Evolutionary conservation across 306 rosid genomes (phyloP), one percentile per base, ranked within the genome.

Genomic region (Lagenaria siceraria): DNA sequence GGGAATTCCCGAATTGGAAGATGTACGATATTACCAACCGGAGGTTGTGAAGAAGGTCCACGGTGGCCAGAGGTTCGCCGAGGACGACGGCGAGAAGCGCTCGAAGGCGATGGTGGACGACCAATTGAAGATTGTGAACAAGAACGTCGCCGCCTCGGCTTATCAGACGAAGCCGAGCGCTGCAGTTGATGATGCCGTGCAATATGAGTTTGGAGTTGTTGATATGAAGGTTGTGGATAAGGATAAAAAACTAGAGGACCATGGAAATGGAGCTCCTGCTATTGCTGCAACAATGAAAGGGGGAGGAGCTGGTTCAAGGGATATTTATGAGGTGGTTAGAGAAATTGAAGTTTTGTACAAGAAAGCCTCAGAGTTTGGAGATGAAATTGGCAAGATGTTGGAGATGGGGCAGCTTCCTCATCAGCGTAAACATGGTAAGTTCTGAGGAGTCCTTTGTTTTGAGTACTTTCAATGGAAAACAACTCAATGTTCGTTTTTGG

Each of bases 1-100:
- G 81, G 99, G 99, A 15, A 96, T 96, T 75, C 99, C 99, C 2
- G 99, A 89, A 53, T 87, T 96, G 89, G 99, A 96, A 78, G 97
- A 96, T 10, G 99, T 85, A 79, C 89, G 83, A 56, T 87, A 78
- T 81, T 85, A 81, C 82, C 88, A 81, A 61, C 81, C 82, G 24
- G 93, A 90, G 83, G 97, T 92, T n/a, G 97, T 95, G 71, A 92
- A 92, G 84, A 80, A 92, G 77, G 97, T 89, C 2, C 87, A 92
- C 22, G 91, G 97, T 29, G 81, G 87, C 40, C 93, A 83, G 54
- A 86, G 87, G 78, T 66, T 82, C 42, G 83, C 84, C 7, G 87
- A 75, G 6, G 89, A 78, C 18, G 82, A 80, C 5, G 79, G 73
- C 53, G 82, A 78, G 55, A 78, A n/a, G 54, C 84, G 80, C 75